Evolutionary conservation across 768 basidiomycete genomes (phyloP), one percentile per base, ranked within the genome.

Genomic region (Suillus hirtellus): DNA sequence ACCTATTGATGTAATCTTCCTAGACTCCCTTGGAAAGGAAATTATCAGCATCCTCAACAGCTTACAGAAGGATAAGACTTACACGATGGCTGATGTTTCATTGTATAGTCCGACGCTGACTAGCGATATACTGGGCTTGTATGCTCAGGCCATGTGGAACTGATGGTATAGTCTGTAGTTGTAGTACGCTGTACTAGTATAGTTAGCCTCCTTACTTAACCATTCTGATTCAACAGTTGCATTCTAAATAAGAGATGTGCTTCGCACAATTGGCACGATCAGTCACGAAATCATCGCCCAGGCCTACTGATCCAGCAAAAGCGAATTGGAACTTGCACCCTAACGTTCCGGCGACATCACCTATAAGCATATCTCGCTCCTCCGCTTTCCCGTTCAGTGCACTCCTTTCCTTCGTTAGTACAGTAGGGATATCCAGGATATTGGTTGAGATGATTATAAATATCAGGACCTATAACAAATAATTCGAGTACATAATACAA

Each of bases 1-100:
- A 0, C 77, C 77, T 0, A 80, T 94, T 64, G 92, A 94, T 66
- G 80, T 94, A 21, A 87, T 93, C 43, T 94, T 93, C 72, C 79
- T 89, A 52, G 78, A 88, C 72, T 93, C 90, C 73, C 86, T 92
- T 69, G 77, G 81, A 69, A 60, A 68, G 6, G 76, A 83, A 64
- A 69, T 90, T 24, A 64, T 91, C 63, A 40, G 64, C 6, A 81
- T 84, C 34, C 70, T 92, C 60, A 93, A 93, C 69, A 38, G 54
- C 1, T 69, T 87, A n/a, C 86, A 89, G 75, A 80, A 49, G 4
- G 70, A 66, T 31, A 84, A 77, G 72, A 78, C 69, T 3, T 92
- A 83, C 68, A 82, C 83, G 2, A 68, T 70, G 0, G 68, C 76
- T 12, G 87, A 93, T 69, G 83, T 87, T 1, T 63, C 67, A 37